Percentiles rank a stretch among this genome's conserved stretches.
phyloP scores from a whole-genome alignment of 1,284 basidiomycete genomes.

The Heterobasidion annosum region DNA sequence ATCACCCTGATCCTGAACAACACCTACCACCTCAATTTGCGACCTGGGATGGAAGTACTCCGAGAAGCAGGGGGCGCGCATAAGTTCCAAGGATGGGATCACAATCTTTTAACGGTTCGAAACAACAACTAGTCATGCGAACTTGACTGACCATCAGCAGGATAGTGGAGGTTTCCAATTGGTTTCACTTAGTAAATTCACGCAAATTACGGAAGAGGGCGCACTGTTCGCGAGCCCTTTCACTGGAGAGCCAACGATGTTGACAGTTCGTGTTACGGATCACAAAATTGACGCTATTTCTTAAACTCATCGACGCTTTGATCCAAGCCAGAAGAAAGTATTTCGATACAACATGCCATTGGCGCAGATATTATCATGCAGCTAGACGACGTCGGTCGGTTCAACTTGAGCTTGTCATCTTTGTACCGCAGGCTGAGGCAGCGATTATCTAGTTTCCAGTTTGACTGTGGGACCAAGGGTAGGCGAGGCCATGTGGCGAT shows the following conservation, averaged over 20 bases:
- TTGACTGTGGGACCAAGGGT: slow-evolving; percentile 70
- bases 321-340: slow-evolving; percentile 74
- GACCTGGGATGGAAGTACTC: slow-evolving; percentile 67
- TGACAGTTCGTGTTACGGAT: slow-evolving; percentile 46
- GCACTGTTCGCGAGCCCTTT: slow-evolving; percentile 79
- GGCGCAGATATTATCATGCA: slow-evolving; percentile 91
- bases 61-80: slow-evolving; percentile 73
- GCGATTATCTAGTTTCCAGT: slow-evolving; percentile 47
- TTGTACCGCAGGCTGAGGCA: not conserved
- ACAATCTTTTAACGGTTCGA: slow-evolving; percentile 71
- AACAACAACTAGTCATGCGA: not conserved
- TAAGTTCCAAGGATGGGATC: slow-evolving; percentile 76
- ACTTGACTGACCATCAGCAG: slow-evolving; percentile 25
- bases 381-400: slow-evolving; percentile 78
- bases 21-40: slow-evolving; percentile 77
- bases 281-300: not conserved
- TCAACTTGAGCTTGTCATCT: not conserved
- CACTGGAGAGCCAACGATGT: slow-evolving; percentile 74
- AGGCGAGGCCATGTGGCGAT: slow-evolving; percentile 75
- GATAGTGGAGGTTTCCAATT: slow-evolving; percentile 85
- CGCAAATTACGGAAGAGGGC: slow-evolving; percentile 77
- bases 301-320: not conserved
- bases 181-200: slow-evolving; percentile 77
- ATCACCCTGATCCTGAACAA: slow-evolving; percentile 78
- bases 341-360: slow-evolving; percentile 78